Conservation (phyloP, 192 early-diverging fungal genomes). For the Chytriomyces sp. region DNA sequence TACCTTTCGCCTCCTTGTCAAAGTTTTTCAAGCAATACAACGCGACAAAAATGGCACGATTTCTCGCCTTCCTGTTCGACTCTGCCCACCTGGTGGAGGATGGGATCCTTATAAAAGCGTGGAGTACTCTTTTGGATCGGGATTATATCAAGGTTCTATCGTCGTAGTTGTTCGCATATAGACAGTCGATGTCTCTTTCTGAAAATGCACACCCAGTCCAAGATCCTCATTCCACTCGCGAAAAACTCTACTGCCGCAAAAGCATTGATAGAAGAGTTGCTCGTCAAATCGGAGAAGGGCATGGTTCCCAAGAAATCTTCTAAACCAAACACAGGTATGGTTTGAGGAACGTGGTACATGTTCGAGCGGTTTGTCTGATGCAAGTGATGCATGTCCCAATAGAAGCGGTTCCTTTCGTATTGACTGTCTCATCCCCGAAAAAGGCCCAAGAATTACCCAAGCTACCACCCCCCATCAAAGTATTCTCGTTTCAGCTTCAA, state of each 20-base stretch:
- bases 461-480: constrained; percentile 31
- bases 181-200: background rate
- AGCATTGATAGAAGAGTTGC: constrained; percentile 35
- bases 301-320: constrained; percentile 43
- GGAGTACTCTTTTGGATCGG: constrained; percentile 37
- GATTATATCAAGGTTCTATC: constrained; percentile 26
- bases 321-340: constrained; percentile 36
- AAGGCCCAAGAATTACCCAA: constrained; percentile 37
- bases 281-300: constrained; percentile 33
- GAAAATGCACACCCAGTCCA: constrained; percentile 13
- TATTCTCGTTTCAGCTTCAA: constrained; percentile 3
- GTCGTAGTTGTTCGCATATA: background rate
- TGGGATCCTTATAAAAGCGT: constrained; percentile 37
- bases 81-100: constrained; percentile 28
- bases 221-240: constrained; percentile 43
- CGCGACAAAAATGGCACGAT: constrained; percentile 40
- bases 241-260: constrained; percentile 27
- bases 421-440: constrained; percentile 46
- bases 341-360: background rate
- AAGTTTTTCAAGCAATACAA: constrained; percentile 39
- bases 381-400: too few relatives aligned
- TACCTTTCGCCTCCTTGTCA: constrained; percentile 34
- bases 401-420: constrained; percentile 48
- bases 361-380: background rate
- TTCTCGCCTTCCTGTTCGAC: constrained; percentile 53